Evolutionary conservation across 2,329 filamentous ascomycete genomes (phyloP).

Genomic region (Pseudofabraea citricarpa): DNA sequence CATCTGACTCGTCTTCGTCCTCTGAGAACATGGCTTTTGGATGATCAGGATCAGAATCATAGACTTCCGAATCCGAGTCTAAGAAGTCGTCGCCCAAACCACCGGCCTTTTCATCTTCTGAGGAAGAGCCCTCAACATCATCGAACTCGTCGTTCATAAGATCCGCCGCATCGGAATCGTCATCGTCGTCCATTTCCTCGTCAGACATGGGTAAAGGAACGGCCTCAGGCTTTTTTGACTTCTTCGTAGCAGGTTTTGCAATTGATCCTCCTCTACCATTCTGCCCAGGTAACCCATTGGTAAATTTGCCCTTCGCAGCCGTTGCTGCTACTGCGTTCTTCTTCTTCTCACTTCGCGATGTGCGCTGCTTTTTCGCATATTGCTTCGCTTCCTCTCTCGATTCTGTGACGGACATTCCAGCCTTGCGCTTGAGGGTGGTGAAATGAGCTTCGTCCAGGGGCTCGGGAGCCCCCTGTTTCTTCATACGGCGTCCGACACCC

Average conservation of each 20-base stretch:
- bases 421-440: constrained; percentile 81
- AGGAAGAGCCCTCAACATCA: constrained; percentile 26
- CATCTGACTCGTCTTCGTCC: constrained; percentile 84
- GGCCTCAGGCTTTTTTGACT: constrained; percentile 32
- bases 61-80: constrained; percentile 32
- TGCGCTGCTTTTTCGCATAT: constrained; percentile 56
- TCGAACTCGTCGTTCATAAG: constrained; percentile 39
- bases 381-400: constrained; percentile 41
- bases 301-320: constrained; percentile 28
- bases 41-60: constrained; percentile 49
- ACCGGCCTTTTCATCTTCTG: no score
- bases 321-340: constrained; percentile 26
- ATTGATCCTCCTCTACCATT: constrained; percentile 22
- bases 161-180: constrained; percentile 42
- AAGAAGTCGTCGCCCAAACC: constrained; percentile 55
- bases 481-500: constrained; percentile 89
- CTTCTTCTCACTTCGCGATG: constrained; percentile 36
- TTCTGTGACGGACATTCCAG: constrained; percentile 59
- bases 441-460: constrained; percentile 76
- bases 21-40: constrained; percentile 82
- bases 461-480: constrained; percentile 87
- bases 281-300: constrained; percentile 29
- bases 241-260: constrained; percentile 31
- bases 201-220: constrained; percentile 38
- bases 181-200: constrained; percentile 31